Base-by-base conservation (phyloP, 2,329 filamentous ascomycete genomes). In the Capronia coronata region DNA sequence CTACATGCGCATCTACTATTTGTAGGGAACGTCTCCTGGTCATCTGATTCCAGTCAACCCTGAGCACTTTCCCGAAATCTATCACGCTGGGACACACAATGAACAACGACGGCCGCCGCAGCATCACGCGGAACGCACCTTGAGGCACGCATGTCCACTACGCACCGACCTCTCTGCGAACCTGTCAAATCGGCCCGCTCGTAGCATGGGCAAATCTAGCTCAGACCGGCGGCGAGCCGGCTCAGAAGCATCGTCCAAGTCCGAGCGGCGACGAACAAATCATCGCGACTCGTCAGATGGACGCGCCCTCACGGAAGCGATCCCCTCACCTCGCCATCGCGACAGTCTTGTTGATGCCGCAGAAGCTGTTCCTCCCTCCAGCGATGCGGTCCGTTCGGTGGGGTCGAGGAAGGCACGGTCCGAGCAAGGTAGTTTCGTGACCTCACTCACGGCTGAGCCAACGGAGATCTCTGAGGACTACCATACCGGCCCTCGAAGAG, bases 121-220 rank as follows among this genome's bases (percentile, higher is more conserved):
- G 35, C 34, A 44, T 35, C 10, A 23, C 18, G 41, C 32, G n/a
- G n/a, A 34, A 39, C 41, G 41, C 19, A 32, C 34, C 11, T 32
- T 35, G 39, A 10, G n/a, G 38, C 43, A 16, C 47, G 35, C 38
- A 51, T 43, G 48, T 41, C 23, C 40, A 41, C 23, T 39, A 46
- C 38, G 48, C 54, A 39, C 21, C 45, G 51, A 52, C 51, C 51
- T 40, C 40, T 42, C 38, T 35, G 32, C 43, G 50, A 52, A 42
- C 50, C 45, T 25, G 39, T 50, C 50, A 47, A 43, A 34, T 41
- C 32, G 16, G 27, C 21, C 35, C 37, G 45, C 46, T 18, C 37
- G 37, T 45, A 47, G 44, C 32, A 59, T 59, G 56, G 38, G 50
- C n/a, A 57, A 57, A 48, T 58, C 58, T 23, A 56, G 49, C 46